These are phyloP conservation scores for Epichloe sibirici DNA, from an alignment of 2,329 filamentous ascomycete species.

Conservation along the genomic window DNA sequence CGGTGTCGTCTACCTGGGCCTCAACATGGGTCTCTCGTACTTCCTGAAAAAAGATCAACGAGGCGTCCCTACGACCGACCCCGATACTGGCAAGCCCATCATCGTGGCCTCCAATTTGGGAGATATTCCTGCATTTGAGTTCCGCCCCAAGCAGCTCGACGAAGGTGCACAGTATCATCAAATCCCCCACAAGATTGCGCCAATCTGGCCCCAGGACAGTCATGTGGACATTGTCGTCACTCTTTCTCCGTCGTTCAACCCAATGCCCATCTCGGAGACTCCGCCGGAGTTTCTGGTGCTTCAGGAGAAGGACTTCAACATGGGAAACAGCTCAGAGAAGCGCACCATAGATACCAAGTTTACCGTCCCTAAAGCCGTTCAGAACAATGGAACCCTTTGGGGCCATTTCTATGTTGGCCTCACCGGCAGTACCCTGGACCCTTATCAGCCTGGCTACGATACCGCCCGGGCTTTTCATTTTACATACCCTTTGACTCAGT, in stretches of 20 bases:
- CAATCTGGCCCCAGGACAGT: conserved; percentile 76
- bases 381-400: conserved; percentile 88
- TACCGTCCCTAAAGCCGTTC: conserved; percentile 62
- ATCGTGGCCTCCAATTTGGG: conserved; percentile 41
- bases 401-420: conserved; percentile 86
- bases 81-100: conserved; percentile 37
- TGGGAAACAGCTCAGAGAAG: conserved; percentile 69
- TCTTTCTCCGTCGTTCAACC: conserved; percentile 61
- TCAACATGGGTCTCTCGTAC: conserved; percentile 46
- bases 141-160: conserved; percentile 49
- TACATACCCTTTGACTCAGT: conserved; percentile 73
- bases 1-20: conserved; percentile 42
- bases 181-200: conserved; percentile 61
- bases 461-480: conserved; percentile 70
- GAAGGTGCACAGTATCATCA: conserved; percentile 50
- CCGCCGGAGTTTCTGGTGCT: conserved; percentile 60
- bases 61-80: conserved; percentile 35
- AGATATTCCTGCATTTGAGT: conserved; percentile 50
- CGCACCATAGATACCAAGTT: conserved; percentile 69
- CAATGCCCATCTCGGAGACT: conserved; percentile 53
- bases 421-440: conserved; percentile 64
- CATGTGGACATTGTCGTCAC: conserved; percentile 75
- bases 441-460: conserved; percentile 59
- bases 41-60: conserved; percentile 35
- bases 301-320: conserved; percentile 65